These are phyloP conservation scores for Purshia tridentata DNA, from an alignment of 306 rosid species.

Conservation along the genomic window DNA sequence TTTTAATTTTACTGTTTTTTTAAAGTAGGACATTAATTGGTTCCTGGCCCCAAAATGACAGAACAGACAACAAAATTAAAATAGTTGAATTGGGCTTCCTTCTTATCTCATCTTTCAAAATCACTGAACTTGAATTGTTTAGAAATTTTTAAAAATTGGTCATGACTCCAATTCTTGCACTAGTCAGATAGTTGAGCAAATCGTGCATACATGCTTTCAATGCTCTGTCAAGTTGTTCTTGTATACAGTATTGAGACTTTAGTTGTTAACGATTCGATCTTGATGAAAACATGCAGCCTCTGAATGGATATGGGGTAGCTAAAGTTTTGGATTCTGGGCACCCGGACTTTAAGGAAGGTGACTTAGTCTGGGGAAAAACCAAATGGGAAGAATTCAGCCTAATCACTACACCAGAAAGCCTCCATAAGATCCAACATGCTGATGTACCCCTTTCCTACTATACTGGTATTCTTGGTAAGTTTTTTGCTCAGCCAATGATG, in stretches of 20 bases:
- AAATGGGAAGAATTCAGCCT: constrained; percentile 39
- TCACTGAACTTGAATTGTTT: not conserved
- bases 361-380: constrained; percentile 29
- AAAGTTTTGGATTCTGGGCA: constrained; percentile 36
- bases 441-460: constrained; percentile 41
- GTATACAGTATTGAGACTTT: not conserved
- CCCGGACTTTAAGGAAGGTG: constrained; percentile 31
- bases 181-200: no score
- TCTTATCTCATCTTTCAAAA: no score
- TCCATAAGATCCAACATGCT: constrained; percentile 30
- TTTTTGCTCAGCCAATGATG: not conserved
- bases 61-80: no score
- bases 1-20: no score
- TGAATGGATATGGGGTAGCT: constrained; percentile 34
- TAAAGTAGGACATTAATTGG: no score
- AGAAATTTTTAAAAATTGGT: no score
- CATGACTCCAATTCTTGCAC: not conserved
- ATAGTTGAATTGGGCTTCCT: no score
- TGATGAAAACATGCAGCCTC: constrained; percentile 30
- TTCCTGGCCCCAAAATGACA: no score
- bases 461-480: constrained; percentile 39
- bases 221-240: not conserved
- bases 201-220: no score
- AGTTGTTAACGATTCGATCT: no score
- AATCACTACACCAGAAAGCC: not conserved